These are phyloP conservation scores for Gyromitra esculenta DNA, from an alignment of 2,329 filamentous ascomycete genomes.

Conservation along the genomic window DNA sequence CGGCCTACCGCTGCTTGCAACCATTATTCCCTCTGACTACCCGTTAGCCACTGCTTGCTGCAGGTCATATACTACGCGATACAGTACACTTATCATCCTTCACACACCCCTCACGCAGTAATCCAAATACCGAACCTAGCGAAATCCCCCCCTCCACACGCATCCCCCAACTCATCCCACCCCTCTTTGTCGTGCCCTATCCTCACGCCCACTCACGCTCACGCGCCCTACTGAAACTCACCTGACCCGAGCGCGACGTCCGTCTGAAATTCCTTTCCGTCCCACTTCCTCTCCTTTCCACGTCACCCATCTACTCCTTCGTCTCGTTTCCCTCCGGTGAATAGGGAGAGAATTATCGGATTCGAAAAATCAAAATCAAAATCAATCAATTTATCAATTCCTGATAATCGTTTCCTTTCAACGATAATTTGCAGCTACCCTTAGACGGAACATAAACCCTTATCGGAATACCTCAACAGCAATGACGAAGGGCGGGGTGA, in stretches of 20 bases:
- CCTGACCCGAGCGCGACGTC: slow-evolving; percentile 47
- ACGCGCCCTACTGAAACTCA: slow-evolving; percentile 41
- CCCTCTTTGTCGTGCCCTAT: slow-evolving; percentile 48
- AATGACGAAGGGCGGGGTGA: slow-evolving; percentile 53
- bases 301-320: slow-evolving; percentile 24
- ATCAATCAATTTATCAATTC: slow-evolving; percentile 42
- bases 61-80: slow-evolving; percentile 38
- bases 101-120: slow-evolving; percentile 21
- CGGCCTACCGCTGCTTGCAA: slow-evolving; percentile 36
- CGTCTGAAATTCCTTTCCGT: slow-evolving; percentile 21
- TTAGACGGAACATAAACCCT: slow-evolving; percentile 41
- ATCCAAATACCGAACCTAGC: slow-evolving; percentile 7
- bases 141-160: neutral
- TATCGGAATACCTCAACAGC: slow-evolving; percentile 49
- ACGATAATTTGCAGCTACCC: slow-evolving; percentile 37
- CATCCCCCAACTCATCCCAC: slow-evolving; percentile 31
- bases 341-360: slow-evolving; percentile 18
- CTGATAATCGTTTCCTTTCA: slow-evolving; percentile 34
- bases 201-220: slow-evolving; percentile 40
- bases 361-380: slow-evolving; percentile 31
- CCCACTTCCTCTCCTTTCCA: slow-evolving; percentile 23
- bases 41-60: slow-evolving; percentile 42
- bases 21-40: slow-evolving; percentile 4
- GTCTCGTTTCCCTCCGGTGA: slow-evolving; percentile 2
- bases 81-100: slow-evolving; percentile 45